These are phyloP conservation scores for Citrullus mucosospermus DNA, from an alignment of 306 rosid species.

Conservation along the genomic window DNA sequence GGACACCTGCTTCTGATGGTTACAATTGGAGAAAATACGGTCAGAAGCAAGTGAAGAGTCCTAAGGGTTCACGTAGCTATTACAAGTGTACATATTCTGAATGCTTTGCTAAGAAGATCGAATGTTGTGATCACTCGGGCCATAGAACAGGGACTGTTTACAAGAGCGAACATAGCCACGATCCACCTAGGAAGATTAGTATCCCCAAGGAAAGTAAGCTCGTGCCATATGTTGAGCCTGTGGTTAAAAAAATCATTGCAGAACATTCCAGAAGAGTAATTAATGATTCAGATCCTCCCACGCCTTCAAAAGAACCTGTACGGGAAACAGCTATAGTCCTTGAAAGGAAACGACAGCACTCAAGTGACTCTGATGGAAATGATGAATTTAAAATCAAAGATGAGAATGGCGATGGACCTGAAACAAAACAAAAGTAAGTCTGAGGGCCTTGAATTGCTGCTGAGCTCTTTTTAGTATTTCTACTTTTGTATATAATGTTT, in stretches of 20 bases:
- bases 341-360: constrained; percentile 43
- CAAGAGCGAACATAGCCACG: constrained; percentile 73
- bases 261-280: constrained; percentile 25
- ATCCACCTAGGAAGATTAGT: constrained; percentile 52
- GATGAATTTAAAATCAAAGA: constrained; percentile 42
- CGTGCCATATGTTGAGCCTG: constrained; percentile 27
- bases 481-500: not conserved
- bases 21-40: constrained; percentile 98
- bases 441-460: not conserved
- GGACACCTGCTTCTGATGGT: constrained; percentile 72
- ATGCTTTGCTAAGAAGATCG: constrained; percentile 78
- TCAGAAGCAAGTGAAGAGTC: constrained; percentile 98
- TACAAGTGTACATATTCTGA: constrained; percentile 68
- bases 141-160: constrained; percentile 50
- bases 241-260: constrained; percentile 22
- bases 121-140: constrained; percentile 61
- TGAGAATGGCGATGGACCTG: constrained; percentile 47
- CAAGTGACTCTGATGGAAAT: constrained; percentile 32
- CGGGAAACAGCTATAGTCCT: constrained; percentile 28
- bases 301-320: constrained; percentile 36
- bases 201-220: constrained; percentile 37
- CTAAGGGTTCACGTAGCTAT: constrained; percentile 88
- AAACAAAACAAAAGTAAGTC: constrained; percentile 62
- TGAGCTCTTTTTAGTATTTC: not conserved
- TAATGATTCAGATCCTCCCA: constrained; percentile 41